A percentile compares a stretch with the other conserved stretches of the same genome.
Evolutionary conservation across 2,329 filamentous ascomycete species (phyloP).

Genomic region (Aspergillus sp.): DNA sequence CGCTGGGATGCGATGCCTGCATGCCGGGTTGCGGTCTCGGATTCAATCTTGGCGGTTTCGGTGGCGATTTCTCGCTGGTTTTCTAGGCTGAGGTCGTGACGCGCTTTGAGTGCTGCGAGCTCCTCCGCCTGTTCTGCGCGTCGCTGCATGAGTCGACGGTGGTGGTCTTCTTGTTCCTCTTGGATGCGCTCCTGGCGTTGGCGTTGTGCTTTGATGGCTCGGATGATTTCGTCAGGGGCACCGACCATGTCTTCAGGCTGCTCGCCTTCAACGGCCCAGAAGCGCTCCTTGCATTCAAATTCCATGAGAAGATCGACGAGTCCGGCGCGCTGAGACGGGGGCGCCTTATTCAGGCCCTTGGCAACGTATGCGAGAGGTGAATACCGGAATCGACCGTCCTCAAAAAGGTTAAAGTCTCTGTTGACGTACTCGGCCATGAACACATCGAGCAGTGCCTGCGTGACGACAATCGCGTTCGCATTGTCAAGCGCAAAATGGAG

Average conservation of each 20-base stretch:
- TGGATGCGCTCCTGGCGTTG: conserved; percentile 1
- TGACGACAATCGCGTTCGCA: conserved; percentile 8
- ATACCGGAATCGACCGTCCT: conserved; percentile 9
- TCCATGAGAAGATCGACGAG: conserved; percentile 4
- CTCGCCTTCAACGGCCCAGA: conserved; percentile 14
- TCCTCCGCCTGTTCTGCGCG: conserved; percentile 13
- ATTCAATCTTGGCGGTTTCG: conserved; percentile 7
- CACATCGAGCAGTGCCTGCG: conserved; percentile 10
- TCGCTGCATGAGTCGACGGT: conserved; percentile 3
- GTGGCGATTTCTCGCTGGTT: background rate
- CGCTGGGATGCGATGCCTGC: conserved; percentile 11
- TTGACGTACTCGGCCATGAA: conserved; percentile 16
- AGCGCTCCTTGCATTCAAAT: conserved; percentile 14
- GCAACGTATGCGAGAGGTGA: conserved; percentile 13
- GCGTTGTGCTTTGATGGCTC: background rate
- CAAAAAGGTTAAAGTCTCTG: conserved; percentile 14
- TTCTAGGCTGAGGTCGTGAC: conserved; percentile 4
- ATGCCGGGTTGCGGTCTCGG: conserved; percentile 6
- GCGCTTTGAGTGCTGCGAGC: background rate
- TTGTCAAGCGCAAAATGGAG: conserved; percentile 15
- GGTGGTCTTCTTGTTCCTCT: conserved; percentile 15
- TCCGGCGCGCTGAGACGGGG: conserved; percentile 1
- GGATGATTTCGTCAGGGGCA: conserved; percentile 11
- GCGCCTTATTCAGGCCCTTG: conserved; percentile 5
- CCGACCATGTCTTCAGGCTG: conserved; percentile 12